A percentile compares a stretch with the other conserved stretches of the same genome.
These are phyloP conservation scores for Saccharomycopsis guyanensis DNA, from an alignment of 805 yeast species.

Conservation along the genomic window DNA sequence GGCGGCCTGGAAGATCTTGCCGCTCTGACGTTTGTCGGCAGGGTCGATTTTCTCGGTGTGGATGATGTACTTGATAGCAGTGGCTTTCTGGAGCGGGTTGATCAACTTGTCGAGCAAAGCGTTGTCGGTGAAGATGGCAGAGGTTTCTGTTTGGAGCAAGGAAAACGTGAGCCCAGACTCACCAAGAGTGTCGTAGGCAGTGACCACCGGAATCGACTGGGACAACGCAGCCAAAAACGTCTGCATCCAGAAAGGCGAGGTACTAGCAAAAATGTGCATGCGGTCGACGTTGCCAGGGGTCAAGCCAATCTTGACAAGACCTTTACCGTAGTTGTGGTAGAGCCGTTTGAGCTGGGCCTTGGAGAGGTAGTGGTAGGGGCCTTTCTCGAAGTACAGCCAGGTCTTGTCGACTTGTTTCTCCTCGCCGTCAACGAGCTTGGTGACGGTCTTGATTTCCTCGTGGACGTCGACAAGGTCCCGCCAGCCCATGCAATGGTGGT, in stretches of 20 bases:
- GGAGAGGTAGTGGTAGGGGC: conserved; percentile 60
- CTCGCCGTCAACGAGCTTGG: conserved; percentile 73
- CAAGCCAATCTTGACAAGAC: conserved; percentile 68
- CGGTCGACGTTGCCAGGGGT: conserved; percentile 50
- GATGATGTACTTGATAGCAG: conserved; percentile 57
- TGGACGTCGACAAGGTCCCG: conserved; percentile 71
- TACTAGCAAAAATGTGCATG: conserved; percentile 79
- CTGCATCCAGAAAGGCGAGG: conserved; percentile 89
- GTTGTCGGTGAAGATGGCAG: conserved; percentile 79
- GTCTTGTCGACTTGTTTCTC: conserved; percentile 66
- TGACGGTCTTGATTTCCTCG: conserved; percentile 65
- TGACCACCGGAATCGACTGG: conserved; percentile 79
- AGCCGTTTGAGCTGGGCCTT: conserved; percentile 47
- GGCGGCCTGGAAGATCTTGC: conserved; percentile 54
- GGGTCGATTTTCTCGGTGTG: conserved; percentile 56
- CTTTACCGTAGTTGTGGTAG: conserved; percentile 58
- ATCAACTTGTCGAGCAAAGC: conserved; percentile 57
- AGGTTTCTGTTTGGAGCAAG: conserved; percentile 70
- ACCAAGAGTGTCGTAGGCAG: conserved; percentile 94
- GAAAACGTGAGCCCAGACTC: conserved; percentile 84
- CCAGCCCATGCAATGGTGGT: conserved; percentile 59
- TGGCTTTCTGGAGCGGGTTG: conserved; percentile 62
- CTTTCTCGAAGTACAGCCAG: conserved; percentile 80
- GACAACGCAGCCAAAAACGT: conserved; percentile 70
- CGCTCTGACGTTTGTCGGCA: conserved; percentile 55